Conservation (phyloP, 1,284 basidiomycete genomes). For the Naganishia sp. region DNA sequence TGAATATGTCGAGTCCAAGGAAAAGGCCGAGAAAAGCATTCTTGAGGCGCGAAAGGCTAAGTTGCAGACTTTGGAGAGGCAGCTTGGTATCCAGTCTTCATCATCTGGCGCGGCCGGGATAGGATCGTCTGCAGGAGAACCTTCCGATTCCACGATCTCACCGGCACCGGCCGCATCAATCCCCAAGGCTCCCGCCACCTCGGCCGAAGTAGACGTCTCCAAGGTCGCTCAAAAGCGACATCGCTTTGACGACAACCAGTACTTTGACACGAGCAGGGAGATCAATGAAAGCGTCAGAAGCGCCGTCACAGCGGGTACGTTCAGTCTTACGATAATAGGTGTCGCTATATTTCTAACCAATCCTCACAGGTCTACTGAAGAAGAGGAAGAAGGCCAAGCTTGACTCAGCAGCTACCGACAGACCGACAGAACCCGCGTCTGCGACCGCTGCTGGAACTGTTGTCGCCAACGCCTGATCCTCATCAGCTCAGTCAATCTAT, state of each 20-base stretch:
- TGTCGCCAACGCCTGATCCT: conserved; percentile 1
- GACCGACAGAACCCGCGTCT: background rate
- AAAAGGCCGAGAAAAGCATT: conserved; percentile 74
- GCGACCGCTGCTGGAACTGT: conserved; percentile 14
- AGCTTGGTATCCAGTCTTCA: conserved; percentile 66
- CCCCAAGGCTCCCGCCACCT: conserved; percentile 16
- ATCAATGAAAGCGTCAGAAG: conserved; percentile 89
- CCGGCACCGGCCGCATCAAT: conserved; percentile 11
- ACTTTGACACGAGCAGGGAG: conserved; percentile 86
- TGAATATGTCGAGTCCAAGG: conserved; percentile 82
- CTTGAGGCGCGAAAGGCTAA: conserved; percentile 80
- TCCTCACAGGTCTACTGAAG: conserved; percentile 65
- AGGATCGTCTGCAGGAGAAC: conserved; percentile 3
- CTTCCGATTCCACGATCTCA: conserved; percentile 11
- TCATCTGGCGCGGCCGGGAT: conserved; percentile 1
- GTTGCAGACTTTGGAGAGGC: conserved; percentile 78
- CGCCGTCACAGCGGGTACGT: conserved; percentile 78
- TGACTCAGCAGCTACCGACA: conserved; percentile 29
- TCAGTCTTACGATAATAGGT: background rate
- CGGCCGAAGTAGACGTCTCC: conserved; percentile 52
- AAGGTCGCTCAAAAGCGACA: conserved; percentile 71
- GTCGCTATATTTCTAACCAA: conserved; percentile 32
- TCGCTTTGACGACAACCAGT: conserved; percentile 88
- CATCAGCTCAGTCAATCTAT: background rate
- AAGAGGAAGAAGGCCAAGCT: conserved; percentile 82